phyloP scores from a whole-genome alignment of 2,329 filamentous ascomycete genomes.

The Venturia oleaginea region DNA sequence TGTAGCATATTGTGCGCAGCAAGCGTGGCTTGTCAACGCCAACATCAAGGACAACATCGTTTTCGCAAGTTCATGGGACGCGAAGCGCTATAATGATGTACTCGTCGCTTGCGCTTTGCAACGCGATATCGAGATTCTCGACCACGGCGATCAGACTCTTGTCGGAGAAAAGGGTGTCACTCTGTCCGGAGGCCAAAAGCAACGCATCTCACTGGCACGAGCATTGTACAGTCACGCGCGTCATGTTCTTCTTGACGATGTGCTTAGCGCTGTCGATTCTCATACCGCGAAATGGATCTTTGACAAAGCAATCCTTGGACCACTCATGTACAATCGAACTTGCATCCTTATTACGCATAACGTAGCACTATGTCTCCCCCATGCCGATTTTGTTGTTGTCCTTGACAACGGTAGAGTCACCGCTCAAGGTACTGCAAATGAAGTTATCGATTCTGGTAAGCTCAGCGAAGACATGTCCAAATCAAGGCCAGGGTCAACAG shows the following conservation, averaged over 20 bases:
- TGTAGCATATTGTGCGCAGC: slow-evolving; percentile 91
- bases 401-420: slow-evolving; percentile 78
- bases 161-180: slow-evolving; percentile 97
- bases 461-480: slow-evolving; percentile 78
- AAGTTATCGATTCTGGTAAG: slow-evolving; percentile 78
- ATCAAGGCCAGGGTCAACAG: slow-evolving; percentile 61
- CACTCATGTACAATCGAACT: slow-evolving; percentile 78
- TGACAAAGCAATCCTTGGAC: slow-evolving; percentile 80
- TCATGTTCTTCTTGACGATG: slow-evolving; percentile 88
- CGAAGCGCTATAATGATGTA: slow-evolving; percentile 77
- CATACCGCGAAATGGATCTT: slow-evolving; percentile 99
- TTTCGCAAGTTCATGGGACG: slow-evolving; percentile 73
- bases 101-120: slow-evolving; percentile 86
- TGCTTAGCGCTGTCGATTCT: slow-evolving; percentile 90
- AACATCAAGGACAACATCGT: slow-evolving; percentile 94
- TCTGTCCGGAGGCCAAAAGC: slow-evolving; percentile 92
- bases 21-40: slow-evolving; percentile 93
- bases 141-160: slow-evolving; percentile 83
- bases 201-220: slow-evolving; percentile 91
- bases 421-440: slow-evolving; percentile 64
- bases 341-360: slow-evolving; percentile 97
- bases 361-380: slow-evolving; percentile 73
- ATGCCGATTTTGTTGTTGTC: slow-evolving; percentile 70
- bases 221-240: slow-evolving; percentile 93
- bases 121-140: slow-evolving; percentile 83